Evolutionary conservation across 1,284 basidiomycete species (phyloP), one percentile per base, ranked within the genome.

Genomic region (Sporisorium graminicola): DNA sequence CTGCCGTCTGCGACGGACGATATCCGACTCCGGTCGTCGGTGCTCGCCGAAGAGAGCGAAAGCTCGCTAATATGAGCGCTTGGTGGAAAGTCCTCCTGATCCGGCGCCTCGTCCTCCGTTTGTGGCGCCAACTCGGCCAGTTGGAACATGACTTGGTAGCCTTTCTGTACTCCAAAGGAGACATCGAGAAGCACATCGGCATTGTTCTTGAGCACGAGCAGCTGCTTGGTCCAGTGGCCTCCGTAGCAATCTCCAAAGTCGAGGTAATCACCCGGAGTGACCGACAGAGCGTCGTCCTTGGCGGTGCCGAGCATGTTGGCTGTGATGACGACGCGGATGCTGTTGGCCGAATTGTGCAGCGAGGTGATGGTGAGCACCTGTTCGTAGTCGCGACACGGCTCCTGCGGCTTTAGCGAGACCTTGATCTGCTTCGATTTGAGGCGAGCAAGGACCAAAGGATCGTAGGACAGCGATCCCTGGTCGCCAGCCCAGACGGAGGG

Each of bases 221-320:
- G 80, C 78, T 88, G 87, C 65, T 85, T 86, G 14, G 87, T 83
- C 87, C 88, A 88, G 18, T 86, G 81, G 0, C 88, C 87, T 50
- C 88, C 87, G 31, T 85, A 84, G 54, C 87, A 86, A 67, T 87
- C 86, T 13, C 88, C 88, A 79, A 88, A 88, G 80, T 88, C 87
- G 42, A 88, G 77, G 6, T 81, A 80, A 9, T 85, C 82, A 9
- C 87, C 88, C n/a, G 86, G 86, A 8, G 87, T 77, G 24, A 88
- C 82, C 43, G 85, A 82, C 31, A 88, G 74, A 3, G 86, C 84
- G 44, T 87, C 86, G 60, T 88, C 87, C 14, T 78, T 74, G 12
- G 84, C 80, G 14, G 79, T 77, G 14, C 79, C 82, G 12, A 85
- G 78, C 68, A 85, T 80, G 56, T 85, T 85, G 51, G 84, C 84